Conservation (phyloP, 1,284 basidiomycete species). For the Marasmius tenuissimus region DNA sequence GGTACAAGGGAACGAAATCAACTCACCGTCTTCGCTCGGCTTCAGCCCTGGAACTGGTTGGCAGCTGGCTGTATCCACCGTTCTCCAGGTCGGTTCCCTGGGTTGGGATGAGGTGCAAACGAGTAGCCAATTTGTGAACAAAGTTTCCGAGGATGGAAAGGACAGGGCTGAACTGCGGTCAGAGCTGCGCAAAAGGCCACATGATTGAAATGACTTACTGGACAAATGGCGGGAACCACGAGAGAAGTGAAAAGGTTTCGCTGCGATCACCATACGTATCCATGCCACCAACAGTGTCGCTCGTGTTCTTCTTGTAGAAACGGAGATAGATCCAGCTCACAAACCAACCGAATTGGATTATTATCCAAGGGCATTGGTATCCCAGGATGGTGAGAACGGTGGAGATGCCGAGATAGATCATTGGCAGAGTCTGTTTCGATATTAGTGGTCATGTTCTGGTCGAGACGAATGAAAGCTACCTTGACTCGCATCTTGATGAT, state of each 20-base stretch:
- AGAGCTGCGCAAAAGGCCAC: conserved; percentile 10
- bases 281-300: conserved; percentile 57
- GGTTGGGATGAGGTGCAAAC: conserved; percentile 79
- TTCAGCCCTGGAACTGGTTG: conserved; percentile 86
- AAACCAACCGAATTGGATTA: conserved; percentile 98
- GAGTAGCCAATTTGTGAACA: conserved; percentile 68
- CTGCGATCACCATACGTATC: conserved; percentile 86
- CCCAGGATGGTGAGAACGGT: conserved; percentile 88
- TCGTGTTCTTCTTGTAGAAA: conserved; percentile 87
- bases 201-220: conserved; percentile 54
- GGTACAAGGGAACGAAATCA: not conserved
- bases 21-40: conserved; percentile 87
- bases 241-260: conserved; percentile 94
- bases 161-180: conserved; percentile 45
- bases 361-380: conserved; percentile 91
- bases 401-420: conserved; percentile 90
- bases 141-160: conserved; percentile 70
- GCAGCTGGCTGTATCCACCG: conserved; percentile 73
- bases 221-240: conserved; percentile 94
- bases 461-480: conserved; percentile 42
- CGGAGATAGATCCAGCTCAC: conserved; percentile 93
- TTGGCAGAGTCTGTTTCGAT: conserved; percentile 76
- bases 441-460: conserved; percentile 9
- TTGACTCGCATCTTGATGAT: conserved; percentile 88
- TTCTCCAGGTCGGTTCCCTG: conserved; percentile 67